Conservation (phyloP, 495 filamentous ascomycete genomes). For the Aspergillus leporis region DNA sequence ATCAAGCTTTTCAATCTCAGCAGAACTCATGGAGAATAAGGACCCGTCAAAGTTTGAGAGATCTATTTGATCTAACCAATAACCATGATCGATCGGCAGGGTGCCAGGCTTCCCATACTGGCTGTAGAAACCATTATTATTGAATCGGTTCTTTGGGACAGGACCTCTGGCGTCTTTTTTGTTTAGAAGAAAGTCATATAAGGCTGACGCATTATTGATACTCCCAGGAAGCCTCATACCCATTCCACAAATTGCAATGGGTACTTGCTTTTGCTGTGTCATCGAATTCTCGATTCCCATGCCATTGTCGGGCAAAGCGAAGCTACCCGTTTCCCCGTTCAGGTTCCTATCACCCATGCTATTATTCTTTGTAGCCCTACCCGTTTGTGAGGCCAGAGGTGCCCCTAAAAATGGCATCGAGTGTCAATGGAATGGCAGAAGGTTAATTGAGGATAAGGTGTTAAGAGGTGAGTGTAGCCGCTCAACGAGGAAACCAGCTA, state of each 20-base stretch:
- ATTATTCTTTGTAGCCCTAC: no score
- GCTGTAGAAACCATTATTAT: constrained; percentile 28
- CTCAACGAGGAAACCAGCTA: no score
- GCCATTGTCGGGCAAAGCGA: no score
- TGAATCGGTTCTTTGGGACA: constrained; percentile 36
- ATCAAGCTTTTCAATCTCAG: constrained; percentile 14
- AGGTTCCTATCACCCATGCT: no score
- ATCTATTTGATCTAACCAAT: constrained; percentile 45
- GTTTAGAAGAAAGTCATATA: constrained; percentile 41
- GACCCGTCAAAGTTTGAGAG: constrained; percentile 27
- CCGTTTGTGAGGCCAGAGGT: no score
- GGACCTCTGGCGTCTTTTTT: constrained; percentile 32
- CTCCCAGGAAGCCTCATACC: constrained; percentile 44
- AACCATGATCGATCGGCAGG: constrained; percentile 34
- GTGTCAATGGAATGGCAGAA: no score
- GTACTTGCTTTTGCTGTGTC: constrained; percentile 11
- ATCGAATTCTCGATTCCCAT: no score
- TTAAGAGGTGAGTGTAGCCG: no score
- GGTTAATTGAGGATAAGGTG: no score
- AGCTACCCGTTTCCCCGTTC: no score
- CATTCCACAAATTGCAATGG: constrained; percentile 47
- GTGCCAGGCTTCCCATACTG: not conserved
- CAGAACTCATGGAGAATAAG: constrained; percentile 14
- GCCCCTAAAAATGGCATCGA: no score
- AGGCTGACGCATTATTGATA: constrained; percentile 23